These are phyloP conservation scores for Cyclaneusma minus DNA, from an alignment of 2,329 filamentous ascomycete genomes.

Conservation along the genomic window DNA sequence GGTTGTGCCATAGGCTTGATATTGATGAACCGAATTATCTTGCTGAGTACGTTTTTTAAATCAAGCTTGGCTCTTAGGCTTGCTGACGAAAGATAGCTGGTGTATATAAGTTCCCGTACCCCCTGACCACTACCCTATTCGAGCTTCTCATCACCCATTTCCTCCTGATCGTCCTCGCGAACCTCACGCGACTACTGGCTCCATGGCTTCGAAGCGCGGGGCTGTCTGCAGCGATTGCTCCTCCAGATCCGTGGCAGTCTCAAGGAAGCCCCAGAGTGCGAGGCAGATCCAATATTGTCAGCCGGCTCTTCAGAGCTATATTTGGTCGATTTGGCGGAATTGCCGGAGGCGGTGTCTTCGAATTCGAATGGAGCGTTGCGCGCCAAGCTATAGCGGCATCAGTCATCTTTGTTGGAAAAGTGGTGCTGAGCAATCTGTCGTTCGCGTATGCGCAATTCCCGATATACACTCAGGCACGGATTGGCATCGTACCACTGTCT, in stretches of 20 bases:
- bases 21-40: constrained; percentile 33
- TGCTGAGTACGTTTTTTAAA: constrained; percentile 23
- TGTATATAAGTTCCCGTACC: constrained; percentile 34
- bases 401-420: constrained; percentile 31
- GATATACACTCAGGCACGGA: constrained; percentile 34
- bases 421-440: constrained; percentile 35
- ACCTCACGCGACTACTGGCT: constrained; percentile 28
- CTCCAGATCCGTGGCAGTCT: constrained; percentile 23
- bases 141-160: constrained; percentile 33
- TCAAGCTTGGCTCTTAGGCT: constrained; percentile 12
- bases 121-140: constrained; percentile 31
- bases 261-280: constrained; percentile 15
- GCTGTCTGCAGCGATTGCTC: constrained; percentile 25
- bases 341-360: constrained; percentile 35
- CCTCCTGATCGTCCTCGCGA: constrained; percentile 28
- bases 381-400: constrained; percentile 31
- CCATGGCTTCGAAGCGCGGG: constrained; percentile 20
- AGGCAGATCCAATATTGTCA: constrained; percentile 12
- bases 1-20: constrained; percentile 29
- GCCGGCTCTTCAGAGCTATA: constrained; percentile 14
- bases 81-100: constrained; percentile 19
- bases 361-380: constrained; percentile 30
- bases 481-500: constrained; percentile 31
- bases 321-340: constrained; percentile 25
- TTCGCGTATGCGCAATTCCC: constrained; percentile 35